Evolutionary conservation across 2,329 filamentous ascomycete species (phyloP), one percentile per base, ranked within the genome.

Genomic region (Ophiocordyceps sinensis): DNA sequence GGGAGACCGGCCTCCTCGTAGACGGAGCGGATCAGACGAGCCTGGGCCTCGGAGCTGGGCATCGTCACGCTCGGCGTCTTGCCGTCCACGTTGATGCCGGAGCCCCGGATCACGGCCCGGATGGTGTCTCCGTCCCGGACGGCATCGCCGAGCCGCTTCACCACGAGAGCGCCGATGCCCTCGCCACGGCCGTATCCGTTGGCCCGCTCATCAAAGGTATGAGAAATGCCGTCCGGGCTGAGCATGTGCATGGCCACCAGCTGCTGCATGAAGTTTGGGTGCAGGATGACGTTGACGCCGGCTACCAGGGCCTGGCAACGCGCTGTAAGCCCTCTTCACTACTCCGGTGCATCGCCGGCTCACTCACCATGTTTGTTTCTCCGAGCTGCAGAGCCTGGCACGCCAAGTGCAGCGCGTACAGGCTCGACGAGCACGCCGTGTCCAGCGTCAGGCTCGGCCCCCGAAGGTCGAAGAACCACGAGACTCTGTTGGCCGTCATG

Each of bases 171-270:
- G 3, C 51, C 61, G 14, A 66, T 50, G 8, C 64, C 71, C 44
- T 75, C 71, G 2, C 65, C 70, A 7, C 69, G 59, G 0, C 58
- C 67, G 42, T 72, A 75, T 0, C 71, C 72, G 41, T 70, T 57
- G 0, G 67, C 71, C 9, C 56, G 49, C 3, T 58, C 53, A 36
- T 69, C 66, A 43, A 66, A 70, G 4, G 55, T 55, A 37, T 56
- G 51, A 36, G 51, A 51, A 32, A 55, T 44, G 21, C 56, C 60
- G 1, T 54, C 49, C 2, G 53, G 49, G 5, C 57, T 60, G 4
- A 68, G 49, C 0, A 65, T 51, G 2, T 58, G 57, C 31, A 61
- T 51, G 29, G 59, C 51, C 2, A 52, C 49, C 52, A 64, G 54
- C n/a, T 46, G 45, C 0, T 47, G 45, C 0, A 45, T 42, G 36